These are phyloP conservation scores for Schwanniomyces vanrijiae DNA, from an alignment of 805 yeast species.

Conservation along the genomic window DNA sequence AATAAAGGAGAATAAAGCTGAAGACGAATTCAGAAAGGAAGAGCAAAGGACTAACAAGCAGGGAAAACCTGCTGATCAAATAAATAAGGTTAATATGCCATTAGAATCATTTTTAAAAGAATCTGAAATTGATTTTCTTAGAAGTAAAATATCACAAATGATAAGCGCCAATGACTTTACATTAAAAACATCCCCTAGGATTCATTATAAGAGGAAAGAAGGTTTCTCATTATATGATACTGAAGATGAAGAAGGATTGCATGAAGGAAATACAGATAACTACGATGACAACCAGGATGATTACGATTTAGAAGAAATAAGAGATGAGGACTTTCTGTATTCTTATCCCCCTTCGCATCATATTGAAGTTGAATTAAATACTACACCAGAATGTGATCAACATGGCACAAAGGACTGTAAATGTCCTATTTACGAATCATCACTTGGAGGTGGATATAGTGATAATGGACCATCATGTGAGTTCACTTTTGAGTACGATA, in stretches of 20 bases:
- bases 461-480: constrained; percentile 43
- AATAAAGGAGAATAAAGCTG: not conserved
- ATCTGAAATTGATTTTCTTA: constrained; percentile 27
- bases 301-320: constrained; percentile 38
- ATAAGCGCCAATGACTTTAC: constrained; percentile 15
- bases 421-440: constrained; percentile 18
- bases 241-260: constrained; percentile 40
- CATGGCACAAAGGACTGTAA: constrained; percentile 27
- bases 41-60: not conserved
- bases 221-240: constrained; percentile 37
- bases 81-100: not conserved
- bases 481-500: constrained; percentile 45
- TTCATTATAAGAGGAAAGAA: constrained; percentile 4
- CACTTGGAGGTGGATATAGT: constrained; percentile 11
- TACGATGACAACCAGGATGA: constrained; percentile 29
- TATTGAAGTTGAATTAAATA: constrained; percentile 41
- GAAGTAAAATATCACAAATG: constrained; percentile 25
- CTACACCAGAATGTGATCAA: constrained; percentile 30
- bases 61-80: not conserved
- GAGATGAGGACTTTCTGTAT: constrained; percentile 26
- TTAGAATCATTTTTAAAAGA: constrained; percentile 17
- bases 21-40: not conserved
- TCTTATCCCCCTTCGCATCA: constrained; percentile 37
- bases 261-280: constrained; percentile 28
- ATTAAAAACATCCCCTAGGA: constrained; percentile 5